Evolutionary conservation across 2,329 filamentous ascomycete species (phyloP).

Genomic region (Aureobasidium mangrovei): DNA sequence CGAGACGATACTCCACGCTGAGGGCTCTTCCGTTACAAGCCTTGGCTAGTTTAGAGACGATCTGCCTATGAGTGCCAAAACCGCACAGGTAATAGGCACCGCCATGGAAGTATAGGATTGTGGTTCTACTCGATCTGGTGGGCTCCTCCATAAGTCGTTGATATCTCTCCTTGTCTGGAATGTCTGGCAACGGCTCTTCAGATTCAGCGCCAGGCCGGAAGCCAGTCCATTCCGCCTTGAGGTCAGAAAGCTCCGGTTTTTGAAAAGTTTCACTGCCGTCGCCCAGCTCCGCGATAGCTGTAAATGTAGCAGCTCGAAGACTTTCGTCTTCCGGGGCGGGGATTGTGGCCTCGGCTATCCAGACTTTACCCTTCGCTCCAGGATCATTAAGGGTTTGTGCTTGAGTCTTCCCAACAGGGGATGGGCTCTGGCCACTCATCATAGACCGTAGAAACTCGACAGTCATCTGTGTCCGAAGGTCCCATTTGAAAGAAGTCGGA

Average conservation of each 20-base stretch:
- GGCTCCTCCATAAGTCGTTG: constrained; percentile 58
- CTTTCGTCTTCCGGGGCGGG: constrained; percentile 43
- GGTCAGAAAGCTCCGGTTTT: constrained; percentile 45
- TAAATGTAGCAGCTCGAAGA: constrained; percentile 49
- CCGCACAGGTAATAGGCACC: constrained; percentile 68
- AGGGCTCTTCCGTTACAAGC: constrained; percentile 59
- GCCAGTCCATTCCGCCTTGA: constrained; percentile 70
- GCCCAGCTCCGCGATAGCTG: constrained; percentile 49
- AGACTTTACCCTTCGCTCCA: constrained; percentile 68
- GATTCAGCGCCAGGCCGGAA: constrained; percentile 49
- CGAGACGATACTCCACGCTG: constrained; percentile 64
- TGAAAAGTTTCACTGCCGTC: constrained; percentile 31
- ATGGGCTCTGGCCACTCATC: constrained; percentile 39
- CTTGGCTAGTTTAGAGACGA: constrained; percentile 54
- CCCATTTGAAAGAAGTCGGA: constrained; percentile 64
- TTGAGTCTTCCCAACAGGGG: constrained; percentile 55
- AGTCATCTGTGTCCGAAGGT: constrained; percentile 64
- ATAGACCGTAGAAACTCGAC: constrained; percentile 64
- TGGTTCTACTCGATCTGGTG: constrained; percentile 44
- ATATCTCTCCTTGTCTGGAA: constrained; percentile 59
- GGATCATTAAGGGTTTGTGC: constrained; percentile 52
- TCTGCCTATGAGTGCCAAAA: constrained; percentile 54
- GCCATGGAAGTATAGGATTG: constrained; percentile 66
- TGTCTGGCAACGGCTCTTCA: constrained; percentile 43
- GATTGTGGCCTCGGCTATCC: constrained; percentile 65